Conservation (phyloP, 2,329 filamentous ascomycete species). For the Arthrobotrys sphaeroides region DNA sequence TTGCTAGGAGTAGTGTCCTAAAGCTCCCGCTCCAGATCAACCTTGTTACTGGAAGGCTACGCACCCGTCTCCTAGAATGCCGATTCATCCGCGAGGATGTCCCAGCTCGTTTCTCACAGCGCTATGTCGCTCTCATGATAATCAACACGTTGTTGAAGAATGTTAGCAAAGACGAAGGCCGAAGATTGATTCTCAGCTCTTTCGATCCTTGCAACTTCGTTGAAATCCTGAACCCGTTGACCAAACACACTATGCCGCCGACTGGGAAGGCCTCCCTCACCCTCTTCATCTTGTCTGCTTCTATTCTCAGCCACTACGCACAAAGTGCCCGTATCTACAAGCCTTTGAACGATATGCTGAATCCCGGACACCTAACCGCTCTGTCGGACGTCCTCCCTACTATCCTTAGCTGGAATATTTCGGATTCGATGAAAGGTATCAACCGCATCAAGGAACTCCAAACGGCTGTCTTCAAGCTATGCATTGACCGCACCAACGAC, state of each 20-base stretch:
- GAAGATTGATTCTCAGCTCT: conserved; percentile 31
- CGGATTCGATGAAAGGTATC: conserved; percentile 4
- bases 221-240: conserved; percentile 40
- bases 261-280: conserved; percentile 5
- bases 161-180: conserved; percentile 48
- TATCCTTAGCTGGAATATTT: conserved; percentile 28
- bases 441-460: conserved; percentile 43
- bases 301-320: conserved; percentile 37
- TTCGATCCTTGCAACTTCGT: conserved; percentile 44
- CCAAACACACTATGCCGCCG: conserved; percentile 2
- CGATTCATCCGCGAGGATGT: conserved; percentile 35
- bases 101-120: conserved; percentile 39
- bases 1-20: conserved; percentile 49
- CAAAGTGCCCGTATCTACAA: conserved; percentile 52
- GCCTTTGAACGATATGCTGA: conserved; percentile 56
- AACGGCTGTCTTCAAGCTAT: conserved; percentile 40
- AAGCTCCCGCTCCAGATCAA: conserved; percentile 45
- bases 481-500: conserved; percentile 42
- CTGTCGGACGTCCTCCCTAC: conserved; percentile 55
- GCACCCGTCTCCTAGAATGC: conserved; percentile 34
- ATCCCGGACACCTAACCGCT: conserved; percentile 57
- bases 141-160: conserved; percentile 41
- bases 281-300: not conserved
- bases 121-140: conserved; percentile 49
- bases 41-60: conserved; percentile 30